These are phyloP conservation scores for Ceratobasidium sp. DNA, from an alignment of 1,284 basidiomycete species.

Conservation along the genomic window DNA sequence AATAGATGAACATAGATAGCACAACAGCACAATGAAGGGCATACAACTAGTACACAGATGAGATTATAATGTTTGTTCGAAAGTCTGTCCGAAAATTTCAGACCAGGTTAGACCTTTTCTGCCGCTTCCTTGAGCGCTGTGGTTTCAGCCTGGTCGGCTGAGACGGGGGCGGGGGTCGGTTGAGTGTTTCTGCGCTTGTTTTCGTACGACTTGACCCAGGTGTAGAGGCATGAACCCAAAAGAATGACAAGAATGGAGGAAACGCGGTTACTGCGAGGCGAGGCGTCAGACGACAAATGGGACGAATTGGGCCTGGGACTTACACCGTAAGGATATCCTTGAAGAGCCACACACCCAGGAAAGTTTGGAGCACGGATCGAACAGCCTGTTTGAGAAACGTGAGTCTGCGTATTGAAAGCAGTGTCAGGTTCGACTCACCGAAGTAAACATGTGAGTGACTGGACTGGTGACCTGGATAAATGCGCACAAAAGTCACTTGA, in stretches of 20 bases:
- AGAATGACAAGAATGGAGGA: constrained; percentile 72
- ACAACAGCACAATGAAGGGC: no score
- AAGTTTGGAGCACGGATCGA: constrained; percentile 48
- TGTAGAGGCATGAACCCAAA: constrained; percentile 74
- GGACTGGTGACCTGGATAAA: constrained; percentile 46
- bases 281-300: neutral
- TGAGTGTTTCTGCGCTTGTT: constrained; percentile 1
- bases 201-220: constrained; percentile 70
- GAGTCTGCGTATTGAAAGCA: neutral
- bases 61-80: neutral
- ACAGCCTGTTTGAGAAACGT: constrained; percentile 25
- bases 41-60: no score
- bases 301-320: neutral
- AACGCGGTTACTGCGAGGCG: constrained; percentile 66
- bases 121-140: neutral
- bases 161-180: neutral
- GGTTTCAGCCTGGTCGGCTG: neutral
- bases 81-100: neutral
- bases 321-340: constrained; percentile 46
- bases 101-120: constrained; percentile 12
- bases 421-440: constrained; percentile 20
- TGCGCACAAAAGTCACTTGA: neutral
- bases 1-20: no score
- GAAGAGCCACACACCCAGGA: constrained; percentile 47
- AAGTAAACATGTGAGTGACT: constrained; percentile 50